Conservation (phyloP, 2,329 filamentous ascomycete genomes). For the Hortaea sp. region DNA sequence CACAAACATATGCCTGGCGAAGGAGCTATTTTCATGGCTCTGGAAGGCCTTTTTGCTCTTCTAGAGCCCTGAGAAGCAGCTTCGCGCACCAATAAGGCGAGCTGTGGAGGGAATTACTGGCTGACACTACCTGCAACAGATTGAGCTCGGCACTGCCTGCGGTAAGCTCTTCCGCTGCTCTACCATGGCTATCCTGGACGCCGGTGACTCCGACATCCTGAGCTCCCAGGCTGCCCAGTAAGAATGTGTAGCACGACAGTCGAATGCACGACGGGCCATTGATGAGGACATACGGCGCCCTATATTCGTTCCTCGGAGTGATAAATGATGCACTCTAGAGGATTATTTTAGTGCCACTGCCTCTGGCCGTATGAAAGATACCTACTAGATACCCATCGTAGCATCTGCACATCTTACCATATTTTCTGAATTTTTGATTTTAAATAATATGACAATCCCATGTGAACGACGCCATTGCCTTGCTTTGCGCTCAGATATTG, state of each 20-base stretch:
- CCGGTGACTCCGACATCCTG: conserved; percentile 95
- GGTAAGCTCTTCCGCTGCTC: conserved; percentile 98
- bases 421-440: background rate
- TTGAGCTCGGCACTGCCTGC: conserved; percentile 95
- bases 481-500: background rate
- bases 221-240: conserved; percentile 47
- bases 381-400: background rate
- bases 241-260: background rate
- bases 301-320: background rate
- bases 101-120: conserved; percentile 75
- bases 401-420: background rate
- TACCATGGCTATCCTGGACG: conserved; percentile 93
- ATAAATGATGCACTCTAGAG: too few species aligned
- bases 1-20: conserved; percentile 35
- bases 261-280: background rate
- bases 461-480: background rate
- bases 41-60: conserved; percentile 41
- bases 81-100: conserved; percentile 44
- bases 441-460: too few species aligned
- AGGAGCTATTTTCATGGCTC: conserved; percentile 25
- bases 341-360: too few species aligned
- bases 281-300: background rate
- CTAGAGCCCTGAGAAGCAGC: conserved; percentile 84
- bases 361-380: too few species aligned
- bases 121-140: conserved; percentile 54